These are phyloP conservation scores for Isatis lusitanica DNA, from an alignment of 441 rosid species.

Conservation along the genomic window DNA sequence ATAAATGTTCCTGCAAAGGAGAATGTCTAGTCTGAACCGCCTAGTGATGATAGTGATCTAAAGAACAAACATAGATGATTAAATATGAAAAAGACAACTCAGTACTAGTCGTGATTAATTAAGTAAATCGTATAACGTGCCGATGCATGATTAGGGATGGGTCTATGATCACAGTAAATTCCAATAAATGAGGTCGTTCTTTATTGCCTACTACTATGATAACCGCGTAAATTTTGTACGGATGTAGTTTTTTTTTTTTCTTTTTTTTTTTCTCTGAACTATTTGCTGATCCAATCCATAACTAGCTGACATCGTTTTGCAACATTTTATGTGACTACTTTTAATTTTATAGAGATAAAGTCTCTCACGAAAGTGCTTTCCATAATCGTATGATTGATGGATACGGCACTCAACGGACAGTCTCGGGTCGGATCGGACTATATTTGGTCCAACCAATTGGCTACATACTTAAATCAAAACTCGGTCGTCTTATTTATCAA, in stretches of 20 bases:
- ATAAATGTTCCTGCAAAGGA: conserved; percentile 10
- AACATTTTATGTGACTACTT: too few species aligned
- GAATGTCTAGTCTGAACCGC: conserved; percentile 2
- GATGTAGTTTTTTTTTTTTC: background rate
- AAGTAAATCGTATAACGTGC: conserved; percentile 17
- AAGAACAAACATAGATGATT: background rate
- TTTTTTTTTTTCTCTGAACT: too few species aligned
- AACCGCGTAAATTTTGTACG: background rate
- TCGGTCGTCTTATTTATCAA: too few species aligned
- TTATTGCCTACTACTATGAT: background rate
- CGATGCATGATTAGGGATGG: conserved; percentile 17
- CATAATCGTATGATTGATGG: too few species aligned
- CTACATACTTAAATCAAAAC: too few species aligned
- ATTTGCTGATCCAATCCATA: too few species aligned
- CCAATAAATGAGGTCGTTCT: conserved; percentile 19
- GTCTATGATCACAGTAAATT: conserved; percentile 11
- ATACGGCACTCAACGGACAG: too few species aligned
- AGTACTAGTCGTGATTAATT: background rate
- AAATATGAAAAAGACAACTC: conserved; percentile 17
- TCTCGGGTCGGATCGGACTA: too few species aligned
- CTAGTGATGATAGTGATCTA: background rate
- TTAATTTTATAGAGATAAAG: too few species aligned
- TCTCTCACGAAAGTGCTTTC: too few species aligned
- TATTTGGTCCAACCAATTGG: too few species aligned
- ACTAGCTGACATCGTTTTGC: too few species aligned